Percentiles rank a stretch among this genome's conserved stretches.
These are phyloP conservation scores for Ustilago lituana DNA, from an alignment of 1,284 basidiomycete genomes.

Conservation along the genomic window DNA sequence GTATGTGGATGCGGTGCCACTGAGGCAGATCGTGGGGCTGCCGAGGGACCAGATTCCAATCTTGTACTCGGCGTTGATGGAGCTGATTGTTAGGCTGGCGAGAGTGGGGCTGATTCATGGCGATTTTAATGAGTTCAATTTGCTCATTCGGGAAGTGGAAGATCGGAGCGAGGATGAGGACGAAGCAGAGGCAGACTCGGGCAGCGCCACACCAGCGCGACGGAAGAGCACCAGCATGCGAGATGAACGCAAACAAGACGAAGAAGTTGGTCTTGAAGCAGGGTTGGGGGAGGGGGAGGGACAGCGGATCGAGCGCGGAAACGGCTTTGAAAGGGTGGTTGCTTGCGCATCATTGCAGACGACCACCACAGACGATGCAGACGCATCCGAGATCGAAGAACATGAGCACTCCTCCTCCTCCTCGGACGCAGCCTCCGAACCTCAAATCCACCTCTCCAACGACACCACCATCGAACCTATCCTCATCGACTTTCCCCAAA, in stretches of 20 bases:
- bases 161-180: slow-evolving; percentile 22
- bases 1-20: slow-evolving; percentile 91
- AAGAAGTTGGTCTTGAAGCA: slow-evolving; percentile 7
- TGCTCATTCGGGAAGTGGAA: slow-evolving; percentile 77
- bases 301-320: slow-evolving; percentile 53
- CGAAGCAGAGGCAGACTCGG: slow-evolving; percentile 28
- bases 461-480: slow-evolving; percentile 80
- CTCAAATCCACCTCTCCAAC: slow-evolving; percentile 81
- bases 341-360: slow-evolving; percentile 18
- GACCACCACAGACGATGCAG: slow-evolving; percentile 17
- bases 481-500: slow-evolving; percentile 98
- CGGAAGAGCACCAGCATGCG: slow-evolving; percentile 3
- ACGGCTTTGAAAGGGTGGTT: slow-evolving; percentile 58
- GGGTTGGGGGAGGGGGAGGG: slow-evolving; percentile 21
- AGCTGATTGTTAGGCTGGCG: slow-evolving; percentile 92
- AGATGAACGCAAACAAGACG: not conserved
- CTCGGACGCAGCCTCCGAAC: slow-evolving; percentile 72
- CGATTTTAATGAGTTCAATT: slow-evolving; percentile 99
- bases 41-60: slow-evolving; percentile 78
- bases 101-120: slow-evolving; percentile 94
- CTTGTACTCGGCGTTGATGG: slow-evolving; percentile 92
- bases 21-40: slow-evolving; percentile 89
- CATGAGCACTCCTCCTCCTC: too few species aligned
- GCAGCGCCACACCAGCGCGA: slow-evolving; percentile 11
- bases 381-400: too few species aligned